These are phyloP conservation scores for Halenospora varia DNA, from an alignment of 495 filamentous ascomycete genomes.

Conservation along the genomic window DNA sequence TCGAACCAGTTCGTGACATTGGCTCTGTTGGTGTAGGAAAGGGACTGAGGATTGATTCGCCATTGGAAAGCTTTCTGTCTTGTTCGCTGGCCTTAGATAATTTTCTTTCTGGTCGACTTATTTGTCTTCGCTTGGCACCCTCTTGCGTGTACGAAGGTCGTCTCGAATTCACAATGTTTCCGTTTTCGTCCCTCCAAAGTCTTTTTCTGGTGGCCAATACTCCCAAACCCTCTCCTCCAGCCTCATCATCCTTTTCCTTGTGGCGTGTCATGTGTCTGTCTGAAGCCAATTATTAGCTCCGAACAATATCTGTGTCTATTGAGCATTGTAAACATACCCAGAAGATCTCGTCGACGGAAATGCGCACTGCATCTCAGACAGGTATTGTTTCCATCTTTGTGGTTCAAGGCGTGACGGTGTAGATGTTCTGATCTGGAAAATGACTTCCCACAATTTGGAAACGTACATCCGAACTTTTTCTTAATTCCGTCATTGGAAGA, in stretches of 20 bases:
- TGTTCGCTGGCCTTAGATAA: constrained; percentile 1
- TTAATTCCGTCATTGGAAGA: constrained; percentile 37
- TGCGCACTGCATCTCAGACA: constrained; percentile 54
- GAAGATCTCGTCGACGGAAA: constrained; percentile 51
- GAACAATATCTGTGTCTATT: neutral
- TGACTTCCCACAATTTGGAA: constrained; percentile 45
- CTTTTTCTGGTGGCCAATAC: constrained; percentile 57
- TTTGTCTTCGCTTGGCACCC: constrained; percentile 18
- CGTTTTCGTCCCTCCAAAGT: constrained; percentile 52
- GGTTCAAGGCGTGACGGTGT: constrained; percentile 55
- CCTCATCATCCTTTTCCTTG: constrained; percentile 55
- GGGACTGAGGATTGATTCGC: neutral
- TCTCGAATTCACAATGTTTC: constrained; percentile 47
- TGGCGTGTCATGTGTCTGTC: constrained; percentile 58
- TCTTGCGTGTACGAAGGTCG: constrained; percentile 30
- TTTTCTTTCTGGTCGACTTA: constrained; percentile 11
- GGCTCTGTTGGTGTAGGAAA: constrained; percentile 5
- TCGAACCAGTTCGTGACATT: constrained; percentile 11
- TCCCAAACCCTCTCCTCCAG: constrained; percentile 53
- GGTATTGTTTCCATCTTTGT: constrained; percentile 49
- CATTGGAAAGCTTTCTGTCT: neutral
- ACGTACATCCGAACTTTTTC: constrained; percentile 40
- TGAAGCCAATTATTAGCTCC: constrained; percentile 20
- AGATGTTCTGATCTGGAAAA: constrained; percentile 58
- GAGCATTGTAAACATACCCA: constrained; percentile 36